Conservation (phyloP, 176 grass and related monocot species). For the Paspalum notatum region DNA sequence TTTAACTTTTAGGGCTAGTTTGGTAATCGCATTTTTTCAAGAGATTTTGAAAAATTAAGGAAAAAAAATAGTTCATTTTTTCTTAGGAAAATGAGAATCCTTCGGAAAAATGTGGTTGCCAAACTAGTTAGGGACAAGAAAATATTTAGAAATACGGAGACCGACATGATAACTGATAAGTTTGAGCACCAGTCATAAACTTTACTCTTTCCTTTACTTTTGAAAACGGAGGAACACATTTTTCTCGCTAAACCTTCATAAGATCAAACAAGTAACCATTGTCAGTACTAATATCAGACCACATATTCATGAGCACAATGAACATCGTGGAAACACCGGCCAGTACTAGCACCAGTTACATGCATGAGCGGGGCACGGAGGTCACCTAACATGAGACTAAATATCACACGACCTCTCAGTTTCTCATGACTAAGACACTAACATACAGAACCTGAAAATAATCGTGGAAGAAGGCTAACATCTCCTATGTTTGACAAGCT, state of each 20-base stretch:
- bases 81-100: no score
- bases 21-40: no score
- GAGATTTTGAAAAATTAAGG: no score
- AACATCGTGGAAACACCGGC: conserved; percentile 12
- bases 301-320: conserved; percentile 27
- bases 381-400: not conserved
- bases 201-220: no score
- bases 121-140: no score
- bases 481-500: conserved; percentile 27
- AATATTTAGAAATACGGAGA: no score
- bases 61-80: no score
- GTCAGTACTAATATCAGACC: conserved; percentile 11
- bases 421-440: not conserved
- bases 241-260: not conserved
- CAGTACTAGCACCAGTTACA: not conserved
- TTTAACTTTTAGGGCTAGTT: no score
- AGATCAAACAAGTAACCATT: not conserved
- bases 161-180: no score
- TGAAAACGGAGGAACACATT: no score
- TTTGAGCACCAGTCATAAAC: no score
- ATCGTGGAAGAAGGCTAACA: conserved; percentile 37
- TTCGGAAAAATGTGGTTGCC: no score
- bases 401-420: not conserved
- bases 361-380: not conserved
- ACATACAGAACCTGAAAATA: conserved; percentile 1